Evolutionary conservation across 2,329 filamentous ascomycete genomes (phyloP), one percentile per base, ranked within the genome.

Genomic region (Fusarium sublunatum): DNA sequence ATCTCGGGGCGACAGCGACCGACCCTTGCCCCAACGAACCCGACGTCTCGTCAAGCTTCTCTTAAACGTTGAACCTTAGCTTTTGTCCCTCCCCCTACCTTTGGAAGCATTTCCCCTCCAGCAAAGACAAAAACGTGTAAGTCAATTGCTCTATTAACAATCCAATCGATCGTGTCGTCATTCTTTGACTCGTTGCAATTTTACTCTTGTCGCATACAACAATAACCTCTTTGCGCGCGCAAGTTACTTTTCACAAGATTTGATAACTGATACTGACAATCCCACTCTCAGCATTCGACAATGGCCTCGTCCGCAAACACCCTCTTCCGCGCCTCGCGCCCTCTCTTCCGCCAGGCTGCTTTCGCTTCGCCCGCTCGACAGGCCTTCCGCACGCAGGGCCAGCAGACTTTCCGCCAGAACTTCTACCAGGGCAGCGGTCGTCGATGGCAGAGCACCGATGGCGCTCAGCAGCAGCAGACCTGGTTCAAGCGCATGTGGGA

Each of bases 401-500:
- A 76, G 64, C 73, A 76, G 61, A 64, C 67, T 69, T 78, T 80
- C 73, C 77, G 77, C 62, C 73, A 77, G 67, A 76, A 77, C 68
- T 77, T 79, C 74, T 74, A 75, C 61, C 73, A 75, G 73, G 64
- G 70, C 51, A 69, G 73, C 69, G 68, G 74, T 68, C 72, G 75
- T 68, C 86, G 91, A 76, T 92, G 86, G 77, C 88, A 91, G 79
- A 92, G 88, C 78, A 88, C 89, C 40, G 82, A 87, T 38, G 81
- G 82, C 64, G 78, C 78, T 47, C 79, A 68, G 75, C 79, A 71
- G 68, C 75, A 78, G 56, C 72, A 79, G 68, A 38, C 56, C 44
- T 88, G 83, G 83, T 88, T 95, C 77, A 88, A 89, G 82, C 88
- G 88, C 78, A 86, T 96, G 83, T 93, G 89, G 90, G 87, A 92